phyloP scores from a whole-genome alignment of 192 early-diverging fungal species.

The Chytriomyces sp. region DNA sequence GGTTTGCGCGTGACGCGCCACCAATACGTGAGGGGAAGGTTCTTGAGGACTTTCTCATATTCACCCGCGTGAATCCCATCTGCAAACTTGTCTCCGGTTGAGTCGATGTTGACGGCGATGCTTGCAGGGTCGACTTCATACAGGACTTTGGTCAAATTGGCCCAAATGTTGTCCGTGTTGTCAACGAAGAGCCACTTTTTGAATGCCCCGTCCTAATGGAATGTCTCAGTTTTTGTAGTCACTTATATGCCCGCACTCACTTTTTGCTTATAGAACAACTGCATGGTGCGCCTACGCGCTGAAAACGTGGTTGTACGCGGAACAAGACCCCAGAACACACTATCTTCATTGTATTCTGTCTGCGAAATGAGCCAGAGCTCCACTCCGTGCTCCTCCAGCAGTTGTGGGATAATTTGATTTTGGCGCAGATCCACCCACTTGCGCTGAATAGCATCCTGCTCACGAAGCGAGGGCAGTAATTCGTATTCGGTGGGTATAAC shows the following conservation, averaged over 20 bases:
- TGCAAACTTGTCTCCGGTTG: slow-evolving; percentile 21
- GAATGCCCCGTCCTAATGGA: slow-evolving; percentile 10
- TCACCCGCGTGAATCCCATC: slow-evolving; percentile 30
- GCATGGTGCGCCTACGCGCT: slow-evolving; percentile 17
- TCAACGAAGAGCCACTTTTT: not conserved
- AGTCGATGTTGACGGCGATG: slow-evolving; percentile 22
- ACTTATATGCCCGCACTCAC: not conserved
- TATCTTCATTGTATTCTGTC: slow-evolving; percentile 31
- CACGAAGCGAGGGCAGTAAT: slow-evolving; percentile 1
- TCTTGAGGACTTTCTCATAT: not conserved
- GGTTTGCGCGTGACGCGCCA: slow-evolving; percentile 12
- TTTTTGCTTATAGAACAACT: not conserved
- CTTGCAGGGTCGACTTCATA: slow-evolving; percentile 13
- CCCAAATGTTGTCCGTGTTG: slow-evolving; percentile 21
- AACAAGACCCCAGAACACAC: slow-evolving; percentile 18
- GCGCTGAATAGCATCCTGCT: not conserved
- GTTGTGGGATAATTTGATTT: not conserved
- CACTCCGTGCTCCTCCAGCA: not conserved
- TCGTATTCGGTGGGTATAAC: too few relatives aligned
- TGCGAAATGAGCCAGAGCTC: slow-evolving; percentile 22
- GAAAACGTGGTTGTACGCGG: slow-evolving; percentile 13
- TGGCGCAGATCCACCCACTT: not conserved
- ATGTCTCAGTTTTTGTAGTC: not conserved
- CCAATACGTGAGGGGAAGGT: slow-evolving; percentile 19
- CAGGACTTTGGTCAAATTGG: not conserved